Percentiles rank a stretch among this genome's conserved stretches.
Evolutionary conservation across 148 eudicot species (phyloP).

Genomic region (Fagopyrum esculentum): DNA sequence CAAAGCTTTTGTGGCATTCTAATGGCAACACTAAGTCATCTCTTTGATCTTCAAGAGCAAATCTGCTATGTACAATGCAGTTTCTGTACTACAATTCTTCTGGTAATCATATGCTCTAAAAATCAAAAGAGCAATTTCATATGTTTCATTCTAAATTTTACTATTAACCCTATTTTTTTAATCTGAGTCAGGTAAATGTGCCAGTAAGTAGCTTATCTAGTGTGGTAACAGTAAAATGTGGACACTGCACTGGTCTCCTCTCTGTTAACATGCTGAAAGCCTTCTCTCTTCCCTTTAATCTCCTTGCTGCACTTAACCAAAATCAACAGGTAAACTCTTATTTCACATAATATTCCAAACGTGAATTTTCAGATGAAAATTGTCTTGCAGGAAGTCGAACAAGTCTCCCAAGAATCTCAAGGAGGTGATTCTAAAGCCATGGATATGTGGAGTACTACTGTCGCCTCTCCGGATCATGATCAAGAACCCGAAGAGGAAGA

Average conservation of each 20-base stretch:
- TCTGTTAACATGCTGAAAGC: slow-evolving; percentile 80
- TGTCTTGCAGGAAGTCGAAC: background rate
- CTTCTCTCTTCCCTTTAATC: slow-evolving; percentile 59
- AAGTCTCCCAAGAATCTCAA: slow-evolving; percentile 5
- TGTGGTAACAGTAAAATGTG: slow-evolving; percentile 85
- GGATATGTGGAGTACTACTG: slow-evolving; percentile 14
- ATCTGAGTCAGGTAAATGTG: slow-evolving; percentile 61
- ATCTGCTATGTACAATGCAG: slow-evolving; percentile 88
- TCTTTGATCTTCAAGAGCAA: slow-evolving; percentile 55
- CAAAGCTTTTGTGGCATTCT: background rate
- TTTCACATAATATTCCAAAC: background rate
- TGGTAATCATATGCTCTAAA: slow-evolving; percentile 33
- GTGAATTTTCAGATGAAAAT: background rate
- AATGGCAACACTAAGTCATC: slow-evolving; percentile 28
- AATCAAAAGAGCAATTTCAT: background rate
- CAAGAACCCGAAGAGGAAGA: slow-evolving; percentile 22
- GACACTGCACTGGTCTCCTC: slow-evolving; percentile 70
- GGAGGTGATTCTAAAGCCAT: background rate
- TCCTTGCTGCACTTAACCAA: slow-evolving; percentile 51
- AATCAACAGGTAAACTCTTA: slow-evolving; percentile 5
- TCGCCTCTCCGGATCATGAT: slow-evolving; percentile 38
- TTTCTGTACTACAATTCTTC: slow-evolving; percentile 67
- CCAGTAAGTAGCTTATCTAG: slow-evolving; percentile 65
- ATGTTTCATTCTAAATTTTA: background rate
- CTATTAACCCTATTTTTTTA: background rate